Evolutionary conservation across 768 basidiomycete species (phyloP), one percentile per base, ranked within the genome.

Genomic region (Fomitopsis serialis): DNA sequence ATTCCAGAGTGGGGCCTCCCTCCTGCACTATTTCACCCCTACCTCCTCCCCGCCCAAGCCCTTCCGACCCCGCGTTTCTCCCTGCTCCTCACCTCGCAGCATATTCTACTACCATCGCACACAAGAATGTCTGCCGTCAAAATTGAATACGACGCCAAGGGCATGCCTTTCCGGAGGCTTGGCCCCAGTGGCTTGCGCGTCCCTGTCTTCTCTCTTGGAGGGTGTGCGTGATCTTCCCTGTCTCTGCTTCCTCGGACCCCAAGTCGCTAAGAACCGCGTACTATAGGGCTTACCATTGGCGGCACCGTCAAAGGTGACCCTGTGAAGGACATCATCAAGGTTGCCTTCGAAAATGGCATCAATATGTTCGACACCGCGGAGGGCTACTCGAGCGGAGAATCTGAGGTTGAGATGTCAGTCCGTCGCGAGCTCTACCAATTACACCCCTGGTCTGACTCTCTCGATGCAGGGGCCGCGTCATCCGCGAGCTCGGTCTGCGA

Each of bases 361-460:
- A 51, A 51, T 25, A 51, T 51, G 50, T 51, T 88, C 60, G 84
- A 89, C 61, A 84, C 80, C 19, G 86, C 85, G 0, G 85, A 88
- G 61, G 73, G 70, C 2, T 87, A 88, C 55, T 72, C 80, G 3
- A 64, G 70, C n/a, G 89, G 91, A 4, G 75, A 84, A 63, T 85
- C 84, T 17, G 90, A 92, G 69, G 48, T 70, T 12, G 88, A 92
- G 68, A 89, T 92, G 87, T 84, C 52, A 42, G 78, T 49, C 21
- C 6, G 3, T 34, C 27, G 9, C 13, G 11, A n/a, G n/a, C n/a
- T n/a, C n/a, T n/a, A n/a, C n/a, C n/a, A n/a, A n/a, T n/a, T n/a
- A n/a, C n/a, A n/a, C n/a, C n/a, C n/a, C n/a, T n/a, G n/a, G n/a
- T n/a, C n/a, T n/a, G n/a, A n/a, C n/a, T n/a, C n/a, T n/a, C 15